Conservation (phyloP, 2,329 filamentous ascomycete species). For the Ceratocystis colombiana region DNA sequence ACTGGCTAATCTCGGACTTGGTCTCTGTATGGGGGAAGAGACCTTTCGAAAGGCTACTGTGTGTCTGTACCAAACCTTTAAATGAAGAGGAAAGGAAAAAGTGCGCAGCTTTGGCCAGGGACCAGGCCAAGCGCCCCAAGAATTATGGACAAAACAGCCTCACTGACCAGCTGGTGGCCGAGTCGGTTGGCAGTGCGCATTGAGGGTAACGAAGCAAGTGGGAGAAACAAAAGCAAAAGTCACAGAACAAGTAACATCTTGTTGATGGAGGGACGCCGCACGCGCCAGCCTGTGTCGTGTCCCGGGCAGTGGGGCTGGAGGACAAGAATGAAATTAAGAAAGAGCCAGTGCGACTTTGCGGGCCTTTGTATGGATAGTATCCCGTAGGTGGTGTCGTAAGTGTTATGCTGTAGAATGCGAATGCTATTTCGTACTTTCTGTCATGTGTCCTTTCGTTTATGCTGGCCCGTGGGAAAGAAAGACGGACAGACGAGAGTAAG, state of each 20-base stretch:
- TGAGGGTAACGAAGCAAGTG: not conserved
- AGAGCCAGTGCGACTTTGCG: conserved; percentile 1
- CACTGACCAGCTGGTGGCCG: conserved; percentile 4
- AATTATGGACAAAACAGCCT: conserved; percentile 5
- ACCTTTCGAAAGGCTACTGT: not conserved
- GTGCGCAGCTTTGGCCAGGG: conserved; percentile 5
- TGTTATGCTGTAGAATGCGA: not conserved
- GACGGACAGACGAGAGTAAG: not conserved
- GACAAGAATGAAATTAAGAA: conserved; percentile 8
- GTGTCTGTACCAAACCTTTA: conserved; percentile 11
- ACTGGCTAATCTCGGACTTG: not conserved
- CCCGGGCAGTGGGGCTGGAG: not conserved
- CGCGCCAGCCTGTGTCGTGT: not conserved
- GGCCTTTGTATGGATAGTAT: not conserved
- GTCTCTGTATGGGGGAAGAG: not conserved
- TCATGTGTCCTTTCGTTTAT: not conserved
- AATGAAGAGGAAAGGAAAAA: conserved; percentile 15
- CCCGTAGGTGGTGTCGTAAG: not conserved
- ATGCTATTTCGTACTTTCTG: not conserved
- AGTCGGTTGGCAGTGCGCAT: conserved; percentile 13
- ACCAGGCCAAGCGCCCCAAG: not conserved
- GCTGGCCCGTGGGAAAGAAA: not conserved
- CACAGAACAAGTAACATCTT: conserved; percentile 6
- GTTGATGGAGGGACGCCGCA: conserved; percentile 2
- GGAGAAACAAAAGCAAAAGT: not conserved